phyloP scores from a whole-genome alignment of 805 yeast species.

The Metschnikowia matae region DNA sequence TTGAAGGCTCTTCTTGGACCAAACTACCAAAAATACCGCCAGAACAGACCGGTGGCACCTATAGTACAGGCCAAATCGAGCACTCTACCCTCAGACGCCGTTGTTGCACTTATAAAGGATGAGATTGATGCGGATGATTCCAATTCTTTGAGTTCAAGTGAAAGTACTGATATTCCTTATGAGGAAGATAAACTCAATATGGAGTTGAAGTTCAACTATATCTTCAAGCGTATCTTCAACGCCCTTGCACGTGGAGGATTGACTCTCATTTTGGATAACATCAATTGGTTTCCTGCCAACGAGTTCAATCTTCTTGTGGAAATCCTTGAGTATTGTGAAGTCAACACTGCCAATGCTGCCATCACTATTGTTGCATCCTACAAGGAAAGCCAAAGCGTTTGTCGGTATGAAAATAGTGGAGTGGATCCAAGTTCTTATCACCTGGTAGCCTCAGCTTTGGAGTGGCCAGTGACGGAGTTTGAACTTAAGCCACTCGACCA shows the following conservation, averaged over 20 bases:
- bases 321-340: slow-evolving; percentile 16
- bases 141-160: not conserved
- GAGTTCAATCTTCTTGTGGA: slow-evolving; percentile 31
- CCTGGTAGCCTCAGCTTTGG: slow-evolving; percentile 3
- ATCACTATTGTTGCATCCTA: slow-evolving; percentile 8
- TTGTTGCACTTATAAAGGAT: slow-evolving; percentile 5
- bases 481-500: slow-evolving; percentile 9
- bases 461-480: slow-evolving; percentile 11
- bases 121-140: slow-evolving; percentile 6
- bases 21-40: slow-evolving; percentile 25
- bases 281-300: slow-evolving; percentile 39
- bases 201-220: slow-evolving; percentile 40
- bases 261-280: slow-evolving; percentile 44
- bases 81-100: slow-evolving; percentile 1
- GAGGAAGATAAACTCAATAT: slow-evolving; percentile 23
- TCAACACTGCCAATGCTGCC: slow-evolving; percentile 1
- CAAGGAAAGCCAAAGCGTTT: not conserved
- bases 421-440: not conserved
- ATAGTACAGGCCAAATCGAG: not conserved
- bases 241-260: slow-evolving; percentile 41
- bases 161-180: not conserved
- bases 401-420: slow-evolving; percentile 1
- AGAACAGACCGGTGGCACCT: not conserved
- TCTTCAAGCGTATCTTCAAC: slow-evolving; percentile 41
- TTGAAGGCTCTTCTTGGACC: slow-evolving; percentile 40